Evolutionary conservation across 164 flowering plant species (phyloP).

Genomic region (Vitis rotundifolia): DNA sequence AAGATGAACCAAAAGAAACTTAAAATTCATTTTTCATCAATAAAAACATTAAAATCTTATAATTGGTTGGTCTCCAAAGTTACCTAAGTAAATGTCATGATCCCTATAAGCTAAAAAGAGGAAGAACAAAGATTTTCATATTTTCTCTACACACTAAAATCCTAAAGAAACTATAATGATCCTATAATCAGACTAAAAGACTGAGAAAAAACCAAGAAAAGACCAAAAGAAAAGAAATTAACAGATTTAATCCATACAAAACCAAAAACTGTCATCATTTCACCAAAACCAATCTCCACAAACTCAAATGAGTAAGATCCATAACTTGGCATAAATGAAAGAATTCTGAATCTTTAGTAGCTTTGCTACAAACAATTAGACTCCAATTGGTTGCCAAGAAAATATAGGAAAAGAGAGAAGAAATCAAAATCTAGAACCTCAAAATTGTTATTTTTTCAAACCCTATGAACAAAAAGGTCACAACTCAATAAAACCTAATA

Average conservation of each 20-base stretch:
- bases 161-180: neutral
- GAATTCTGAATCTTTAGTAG: neutral
- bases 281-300: neutral
- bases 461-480: neutral
- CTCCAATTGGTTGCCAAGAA: neutral
- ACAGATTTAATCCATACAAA: neutral
- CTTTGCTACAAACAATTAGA: neutral
- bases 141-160: no score
- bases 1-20: no score
- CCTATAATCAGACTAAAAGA: neutral
- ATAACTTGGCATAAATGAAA: neutral
- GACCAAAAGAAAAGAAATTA: neutral
- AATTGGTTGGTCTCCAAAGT: no score
- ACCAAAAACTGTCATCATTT: neutral
- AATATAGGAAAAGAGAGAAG: neutral
- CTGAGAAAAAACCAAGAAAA: neutral
- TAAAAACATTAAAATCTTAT: no score
- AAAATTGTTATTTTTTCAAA: neutral
- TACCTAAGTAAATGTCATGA: no score
- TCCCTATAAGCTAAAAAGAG: no score
- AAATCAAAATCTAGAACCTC: neutral
- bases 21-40: no score
- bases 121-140: no score
- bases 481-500: neutral
- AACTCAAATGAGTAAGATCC: slow-evolving; percentile 5